phyloP scores from a whole-genome alignment of 352 stramenopile genomes.

The Blastocystis sp. region DNA sequence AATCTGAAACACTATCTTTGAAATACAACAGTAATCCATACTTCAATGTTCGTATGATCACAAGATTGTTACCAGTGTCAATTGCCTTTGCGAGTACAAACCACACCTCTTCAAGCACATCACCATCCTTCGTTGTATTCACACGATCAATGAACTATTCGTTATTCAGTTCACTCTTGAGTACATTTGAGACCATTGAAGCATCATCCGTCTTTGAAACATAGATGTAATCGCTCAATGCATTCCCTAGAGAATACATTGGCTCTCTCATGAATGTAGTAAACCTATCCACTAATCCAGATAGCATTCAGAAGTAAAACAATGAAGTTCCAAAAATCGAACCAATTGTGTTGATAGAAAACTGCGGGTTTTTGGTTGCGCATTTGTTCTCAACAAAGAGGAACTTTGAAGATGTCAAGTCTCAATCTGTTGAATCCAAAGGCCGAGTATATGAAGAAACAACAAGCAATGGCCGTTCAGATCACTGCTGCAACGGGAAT shows the following conservation, averaged over 20 bases:
- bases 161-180: not conserved
- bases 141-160: not conserved
- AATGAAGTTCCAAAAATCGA: too few relatives aligned
- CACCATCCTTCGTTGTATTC: not conserved
- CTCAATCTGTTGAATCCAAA: slow-evolving; percentile 78
- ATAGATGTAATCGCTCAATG: slow-evolving; percentile 8
- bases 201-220: not conserved
- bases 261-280: not conserved
- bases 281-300: not conserved
- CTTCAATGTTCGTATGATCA: not conserved
- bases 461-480: slow-evolving; percentile 89
- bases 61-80: not conserved
- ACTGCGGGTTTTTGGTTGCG: too few relatives aligned
- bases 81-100: slow-evolving; percentile 17
- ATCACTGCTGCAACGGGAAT: slow-evolving; percentile 90
- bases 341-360: too few relatives aligned
- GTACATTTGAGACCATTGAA: not conserved
- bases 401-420: slow-evolving; percentile 46
- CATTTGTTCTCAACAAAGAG: not conserved
- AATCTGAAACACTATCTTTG: not conserved
- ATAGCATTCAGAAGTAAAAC: not conserved
- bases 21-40: not conserved
- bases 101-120: slow-evolving; percentile 14
- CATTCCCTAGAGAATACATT: not conserved
- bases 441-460: slow-evolving; percentile 90